Conservation (phyloP, 352 stramenopile species). For the Pythium angustatum region DNA sequence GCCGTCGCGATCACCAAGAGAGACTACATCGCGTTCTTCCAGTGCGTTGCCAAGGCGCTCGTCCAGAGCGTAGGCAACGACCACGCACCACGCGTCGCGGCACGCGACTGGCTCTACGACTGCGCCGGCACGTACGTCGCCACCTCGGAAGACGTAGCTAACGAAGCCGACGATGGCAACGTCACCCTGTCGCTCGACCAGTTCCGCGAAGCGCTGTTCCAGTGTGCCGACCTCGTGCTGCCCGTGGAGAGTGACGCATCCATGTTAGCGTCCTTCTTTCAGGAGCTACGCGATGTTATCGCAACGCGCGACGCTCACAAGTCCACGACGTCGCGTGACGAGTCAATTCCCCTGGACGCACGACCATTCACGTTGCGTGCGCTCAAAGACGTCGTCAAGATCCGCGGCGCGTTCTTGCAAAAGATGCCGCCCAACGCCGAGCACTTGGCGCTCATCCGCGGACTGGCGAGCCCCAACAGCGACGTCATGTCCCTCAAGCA, state of each 20-base stretch:
- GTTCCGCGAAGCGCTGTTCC: slow-evolving; percentile 63
- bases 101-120: slow-evolving; percentile 78
- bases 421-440: slow-evolving; percentile 50
- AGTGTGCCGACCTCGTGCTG: slow-evolving; percentile 62
- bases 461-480: slow-evolving; percentile 46
- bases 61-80: slow-evolving; percentile 47
- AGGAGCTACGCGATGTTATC: slow-evolving; percentile 56
- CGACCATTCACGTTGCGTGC: slow-evolving; percentile 25
- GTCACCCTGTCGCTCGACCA: slow-evolving; percentile 38
- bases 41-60: slow-evolving; percentile 57
- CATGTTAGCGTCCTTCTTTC: slow-evolving; percentile 52
- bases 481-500: slow-evolving; percentile 75
- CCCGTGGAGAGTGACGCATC: slow-evolving; percentile 53
- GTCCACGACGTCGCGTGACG: neutral
- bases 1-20: slow-evolving; percentile 10
- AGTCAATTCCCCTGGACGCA: neutral
- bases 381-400: slow-evolving; percentile 51
- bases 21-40: slow-evolving; percentile 64
- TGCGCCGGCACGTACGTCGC: slow-evolving; percentile 20
- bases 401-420: slow-evolving; percentile 56
- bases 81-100: slow-evolving; percentile 37
- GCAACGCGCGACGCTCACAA: slow-evolving; percentile 7
- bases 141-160: slow-evolving; percentile 11
- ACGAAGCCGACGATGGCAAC: slow-evolving; percentile 7
- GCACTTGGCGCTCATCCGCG: slow-evolving; percentile 45